Percentiles rank a stretch among this genome's conserved stretches.
These are phyloP conservation scores for Pugionium cornutum DNA, from an alignment of 345 rosid genomes.

Conservation along the genomic window DNA sequence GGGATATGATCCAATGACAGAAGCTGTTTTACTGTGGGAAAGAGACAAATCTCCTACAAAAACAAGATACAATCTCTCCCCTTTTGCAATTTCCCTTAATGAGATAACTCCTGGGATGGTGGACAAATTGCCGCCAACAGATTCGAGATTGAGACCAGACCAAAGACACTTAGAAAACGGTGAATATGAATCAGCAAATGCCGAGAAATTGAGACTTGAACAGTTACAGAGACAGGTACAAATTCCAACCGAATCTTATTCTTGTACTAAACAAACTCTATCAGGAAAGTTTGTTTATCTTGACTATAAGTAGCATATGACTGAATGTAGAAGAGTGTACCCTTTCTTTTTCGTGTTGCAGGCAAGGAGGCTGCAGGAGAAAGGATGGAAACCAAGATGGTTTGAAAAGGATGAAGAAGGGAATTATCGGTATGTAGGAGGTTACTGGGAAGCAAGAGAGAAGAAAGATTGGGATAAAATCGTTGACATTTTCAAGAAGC, in stretches of 20 bases:
- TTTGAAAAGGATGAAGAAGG: constrained; percentile 82
- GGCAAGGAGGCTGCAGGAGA: constrained; percentile 98
- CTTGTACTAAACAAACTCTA: background rate
- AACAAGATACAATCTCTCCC: constrained; percentile 94
- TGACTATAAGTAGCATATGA: background rate
- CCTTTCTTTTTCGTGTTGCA: constrained; percentile 31
- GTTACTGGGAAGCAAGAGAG: constrained; percentile 94
- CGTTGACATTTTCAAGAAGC: constrained; percentile 65
- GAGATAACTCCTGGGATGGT: constrained; percentile 74
- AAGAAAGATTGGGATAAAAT: constrained; percentile 68
- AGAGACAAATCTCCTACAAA: constrained; percentile 68
- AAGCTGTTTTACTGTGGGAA: constrained; percentile 94
- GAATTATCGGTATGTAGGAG: constrained; percentile 76
- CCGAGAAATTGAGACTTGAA: constrained; percentile 92
- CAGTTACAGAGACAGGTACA: constrained; percentile 96
- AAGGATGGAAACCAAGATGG: constrained; percentile 99
- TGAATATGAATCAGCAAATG: constrained; percentile 90
- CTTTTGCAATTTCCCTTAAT: constrained; percentile 89
- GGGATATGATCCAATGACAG: constrained; percentile 96
- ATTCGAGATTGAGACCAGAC: constrained; percentile 97
- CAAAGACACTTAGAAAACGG: constrained; percentile 94
- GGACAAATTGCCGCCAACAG: constrained; percentile 90
- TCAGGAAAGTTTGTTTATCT: background rate
- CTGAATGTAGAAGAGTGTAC: constrained; percentile 24
- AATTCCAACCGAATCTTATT: background rate